Percentiles rank a stretch among this genome's conserved stretches.
Evolutionary conservation across 179 eudicot genomes (phyloP).

Genomic region (Amaranthus tricolor): DNA sequence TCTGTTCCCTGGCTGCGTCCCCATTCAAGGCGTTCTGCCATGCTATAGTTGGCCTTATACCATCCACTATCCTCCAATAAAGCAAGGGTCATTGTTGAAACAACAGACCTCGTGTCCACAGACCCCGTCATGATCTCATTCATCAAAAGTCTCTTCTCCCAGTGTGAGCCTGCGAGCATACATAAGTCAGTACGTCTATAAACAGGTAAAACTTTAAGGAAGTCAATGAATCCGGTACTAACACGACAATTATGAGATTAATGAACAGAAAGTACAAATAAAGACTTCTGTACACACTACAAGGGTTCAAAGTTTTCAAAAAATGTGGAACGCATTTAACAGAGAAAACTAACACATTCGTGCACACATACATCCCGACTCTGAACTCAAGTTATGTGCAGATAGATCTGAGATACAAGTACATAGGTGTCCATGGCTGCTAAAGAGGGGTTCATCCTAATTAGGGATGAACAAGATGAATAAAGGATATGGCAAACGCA

Average conservation of each 20-base stretch:
- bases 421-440: not conserved
- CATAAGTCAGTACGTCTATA: constrained; percentile 9
- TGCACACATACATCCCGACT: not conserved
- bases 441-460: not conserved
- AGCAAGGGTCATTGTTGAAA: constrained; percentile 91
- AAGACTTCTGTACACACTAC: not conserved
- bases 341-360: constrained; percentile 1
- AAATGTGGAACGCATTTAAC: not conserved
- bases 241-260: not conserved
- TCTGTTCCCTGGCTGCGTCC: constrained; percentile 91
- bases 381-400: not conserved
- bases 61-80: constrained; percentile 96
- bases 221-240: not conserved
- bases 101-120: constrained; percentile 93
- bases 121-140: constrained; percentile 99
- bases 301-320: not conserved
- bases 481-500: not conserved
- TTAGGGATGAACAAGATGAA: not conserved
- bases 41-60: constrained; percentile 93
- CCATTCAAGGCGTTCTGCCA: constrained; percentile 94
- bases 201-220: constrained; percentile 7
- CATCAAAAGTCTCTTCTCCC: constrained; percentile 99
- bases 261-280: not conserved
- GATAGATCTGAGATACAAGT: not conserved
- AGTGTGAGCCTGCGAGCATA: constrained; percentile 77